These are phyloP conservation scores for Fonsecaea pugnacius DNA, from an alignment of 2,329 filamentous ascomycete species.

Conservation along the genomic window DNA sequence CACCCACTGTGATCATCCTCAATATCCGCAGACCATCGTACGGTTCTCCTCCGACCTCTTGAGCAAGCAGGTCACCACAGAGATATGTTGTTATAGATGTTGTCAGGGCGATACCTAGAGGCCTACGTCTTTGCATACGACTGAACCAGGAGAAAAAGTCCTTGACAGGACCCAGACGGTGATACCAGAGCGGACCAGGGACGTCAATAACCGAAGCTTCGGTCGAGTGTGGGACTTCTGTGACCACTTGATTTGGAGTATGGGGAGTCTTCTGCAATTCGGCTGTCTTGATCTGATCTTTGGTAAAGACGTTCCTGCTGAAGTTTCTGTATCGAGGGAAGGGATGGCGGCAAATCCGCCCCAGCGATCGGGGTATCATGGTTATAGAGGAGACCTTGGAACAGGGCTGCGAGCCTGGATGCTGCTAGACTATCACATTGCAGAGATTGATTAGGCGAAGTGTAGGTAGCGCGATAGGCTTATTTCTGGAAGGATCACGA, in stretches of 20 bases:
- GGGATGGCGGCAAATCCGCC: conserved; percentile 1
- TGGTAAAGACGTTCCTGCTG: conserved; percentile 29
- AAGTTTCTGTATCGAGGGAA: conserved; percentile 15
- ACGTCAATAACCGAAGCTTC: conserved; percentile 32
- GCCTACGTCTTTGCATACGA: conserved; percentile 71
- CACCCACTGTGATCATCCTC: conserved; percentile 75
- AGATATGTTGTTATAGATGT: conserved; percentile 79
- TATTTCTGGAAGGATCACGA: neutral
- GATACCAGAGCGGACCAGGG: conserved; percentile 36
- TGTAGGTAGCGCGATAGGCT: neutral
- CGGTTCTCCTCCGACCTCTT: conserved; percentile 45
- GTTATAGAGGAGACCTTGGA: neutral
- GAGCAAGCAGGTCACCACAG: conserved; percentile 46
- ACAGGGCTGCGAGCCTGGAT: neutral
- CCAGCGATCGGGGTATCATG: conserved; percentile 10
- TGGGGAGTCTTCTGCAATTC: conserved; percentile 34
- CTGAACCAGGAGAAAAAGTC: conserved; percentile 39
- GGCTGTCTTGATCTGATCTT: conserved; percentile 33
- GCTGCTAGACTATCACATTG: neutral
- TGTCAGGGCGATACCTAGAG: conserved; percentile 75
- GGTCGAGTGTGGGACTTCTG: conserved; percentile 31
- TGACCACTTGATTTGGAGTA: conserved; percentile 32
- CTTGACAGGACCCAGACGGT: conserved; percentile 36
- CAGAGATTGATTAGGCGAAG: neutral
- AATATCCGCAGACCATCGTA: conserved; percentile 73